Evolutionary conservation across 2,329 filamentous ascomycete genomes (phyloP).

Genomic region (Alternaria ventricosa): DNA sequence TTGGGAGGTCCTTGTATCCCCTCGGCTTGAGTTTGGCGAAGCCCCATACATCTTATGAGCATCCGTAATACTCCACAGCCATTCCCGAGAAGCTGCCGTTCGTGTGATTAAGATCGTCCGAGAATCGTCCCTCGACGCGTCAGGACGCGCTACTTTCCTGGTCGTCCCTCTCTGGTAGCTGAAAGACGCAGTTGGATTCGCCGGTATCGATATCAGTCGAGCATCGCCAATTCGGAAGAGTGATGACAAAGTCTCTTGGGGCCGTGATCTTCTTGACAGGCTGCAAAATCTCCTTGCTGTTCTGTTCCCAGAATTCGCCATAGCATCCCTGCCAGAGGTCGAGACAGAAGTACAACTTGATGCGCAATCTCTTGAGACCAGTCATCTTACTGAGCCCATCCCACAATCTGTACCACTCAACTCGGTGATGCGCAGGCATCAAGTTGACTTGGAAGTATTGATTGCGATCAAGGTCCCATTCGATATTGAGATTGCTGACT

Average conservation of each 20-base stretch:
- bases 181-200: constrained; percentile 13
- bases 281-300: constrained; percentile 15
- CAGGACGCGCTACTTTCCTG: neutral
- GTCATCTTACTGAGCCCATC: constrained; percentile 17
- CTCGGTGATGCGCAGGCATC: neutral
- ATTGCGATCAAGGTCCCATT: constrained; percentile 22
- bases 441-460: constrained; percentile 9
- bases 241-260: constrained; percentile 20
- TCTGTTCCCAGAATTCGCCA: constrained; percentile 19
- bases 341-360: constrained; percentile 15
- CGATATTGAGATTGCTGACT: constrained; percentile 21
- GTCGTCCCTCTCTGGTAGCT: constrained; percentile 4
- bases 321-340: constrained; percentile 8
- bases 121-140: neutral
- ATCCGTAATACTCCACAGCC: neutral
- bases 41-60: neutral
- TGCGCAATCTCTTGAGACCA: constrained; percentile 24
- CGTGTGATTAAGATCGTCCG: neutral
- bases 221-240: constrained; percentile 22
- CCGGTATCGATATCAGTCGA: constrained; percentile 17
- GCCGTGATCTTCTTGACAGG: constrained; percentile 20
- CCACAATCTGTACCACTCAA: constrained; percentile 26
- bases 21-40: neutral
- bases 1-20: neutral
- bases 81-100: neutral